Evolutionary conservation across 2,329 filamentous ascomycete species (phyloP).

Genomic region (Pseudopithomyces chartarum): DNA sequence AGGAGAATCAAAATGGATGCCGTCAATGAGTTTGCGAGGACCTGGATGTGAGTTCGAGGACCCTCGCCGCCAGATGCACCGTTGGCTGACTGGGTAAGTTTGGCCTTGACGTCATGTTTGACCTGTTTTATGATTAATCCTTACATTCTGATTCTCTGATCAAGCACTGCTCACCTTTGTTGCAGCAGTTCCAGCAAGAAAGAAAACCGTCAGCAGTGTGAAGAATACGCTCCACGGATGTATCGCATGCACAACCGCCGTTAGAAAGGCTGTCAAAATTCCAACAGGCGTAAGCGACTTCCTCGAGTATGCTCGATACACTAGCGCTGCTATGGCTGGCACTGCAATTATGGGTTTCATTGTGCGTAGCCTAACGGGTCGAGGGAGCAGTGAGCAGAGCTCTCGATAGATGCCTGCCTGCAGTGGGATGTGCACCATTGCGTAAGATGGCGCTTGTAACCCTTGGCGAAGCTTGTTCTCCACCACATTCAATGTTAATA

Average conservation of each 20-base stretch:
- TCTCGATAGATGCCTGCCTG: neutral
- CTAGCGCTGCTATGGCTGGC: conserved; percentile 43
- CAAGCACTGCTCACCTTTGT: conserved; percentile 67
- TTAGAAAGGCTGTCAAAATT: conserved; percentile 72
- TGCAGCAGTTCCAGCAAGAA: conserved; percentile 79
- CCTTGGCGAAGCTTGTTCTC: neutral
- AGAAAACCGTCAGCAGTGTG: conserved; percentile 80
- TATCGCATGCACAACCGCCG: conserved; percentile 80
- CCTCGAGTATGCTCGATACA: conserved; percentile 46
- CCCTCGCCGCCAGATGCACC: conserved; percentile 80
- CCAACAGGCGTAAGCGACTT: conserved; percentile 77
- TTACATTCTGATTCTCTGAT: neutral
- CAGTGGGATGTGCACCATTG: neutral
- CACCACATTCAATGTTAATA: neutral
- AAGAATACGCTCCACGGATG: conserved; percentile 97
- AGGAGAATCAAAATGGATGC: conserved; percentile 68
- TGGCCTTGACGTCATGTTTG: conserved; percentile 84
- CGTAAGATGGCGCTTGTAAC: neutral
- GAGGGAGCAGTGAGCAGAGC: conserved; percentile 2
- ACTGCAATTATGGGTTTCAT: conserved; percentile 39
- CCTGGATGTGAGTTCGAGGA: conserved; percentile 82
- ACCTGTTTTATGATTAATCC: conserved; percentile 57
- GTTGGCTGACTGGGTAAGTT: conserved; percentile 76
- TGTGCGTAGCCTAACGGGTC: conserved; percentile 13
- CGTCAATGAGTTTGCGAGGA: conserved; percentile 84